These are phyloP conservation scores for Pulveroboletus sp. DNA, from an alignment of 768 basidiomycete species.

Conservation along the genomic window DNA sequence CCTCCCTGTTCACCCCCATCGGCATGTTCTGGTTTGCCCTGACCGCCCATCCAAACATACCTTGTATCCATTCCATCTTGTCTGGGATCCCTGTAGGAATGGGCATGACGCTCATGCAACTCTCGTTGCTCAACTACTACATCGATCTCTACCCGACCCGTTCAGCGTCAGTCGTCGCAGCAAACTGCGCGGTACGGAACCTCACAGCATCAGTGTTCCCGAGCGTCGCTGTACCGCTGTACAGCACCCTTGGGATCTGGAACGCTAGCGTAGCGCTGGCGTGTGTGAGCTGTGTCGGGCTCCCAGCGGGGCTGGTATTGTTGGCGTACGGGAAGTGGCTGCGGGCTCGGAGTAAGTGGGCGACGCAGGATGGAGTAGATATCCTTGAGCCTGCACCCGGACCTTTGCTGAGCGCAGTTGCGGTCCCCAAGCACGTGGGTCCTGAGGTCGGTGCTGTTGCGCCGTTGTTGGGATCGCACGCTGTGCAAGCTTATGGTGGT, in stretches of 20 bases:
- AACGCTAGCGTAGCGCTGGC: constrained; percentile 19
- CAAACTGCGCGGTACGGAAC: constrained; percentile 25
- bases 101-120: constrained; percentile 28
- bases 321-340: constrained; percentile 21
- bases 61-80: constrained; percentile 11
- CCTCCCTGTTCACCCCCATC: constrained; percentile 25
- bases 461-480: constrained; percentile 14
- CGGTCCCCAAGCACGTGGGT: too few species aligned
- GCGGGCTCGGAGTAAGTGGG: constrained; percentile 25
- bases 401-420: background rate
- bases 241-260: constrained; percentile 15
- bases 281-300: constrained; percentile 21
- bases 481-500: constrained; percentile 15
- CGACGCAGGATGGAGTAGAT: constrained; percentile 15
- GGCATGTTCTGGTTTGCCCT: constrained; percentile 30
- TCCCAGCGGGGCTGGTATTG: constrained; percentile 19
- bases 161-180: constrained; percentile 28
- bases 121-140: constrained; percentile 28
- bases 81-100: constrained; percentile 28
- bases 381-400: background rate
- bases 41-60: constrained; percentile 13
- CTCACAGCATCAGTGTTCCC: constrained; percentile 20
- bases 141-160: constrained; percentile 30
- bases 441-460: background rate
- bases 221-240: constrained; percentile 24